A percentile compares a stretch with the other conserved stretches of the same genome.
Evolutionary conservation across 1,284 basidiomycete species (phyloP).

Genomic region (Pseudozyma sp.): DNA sequence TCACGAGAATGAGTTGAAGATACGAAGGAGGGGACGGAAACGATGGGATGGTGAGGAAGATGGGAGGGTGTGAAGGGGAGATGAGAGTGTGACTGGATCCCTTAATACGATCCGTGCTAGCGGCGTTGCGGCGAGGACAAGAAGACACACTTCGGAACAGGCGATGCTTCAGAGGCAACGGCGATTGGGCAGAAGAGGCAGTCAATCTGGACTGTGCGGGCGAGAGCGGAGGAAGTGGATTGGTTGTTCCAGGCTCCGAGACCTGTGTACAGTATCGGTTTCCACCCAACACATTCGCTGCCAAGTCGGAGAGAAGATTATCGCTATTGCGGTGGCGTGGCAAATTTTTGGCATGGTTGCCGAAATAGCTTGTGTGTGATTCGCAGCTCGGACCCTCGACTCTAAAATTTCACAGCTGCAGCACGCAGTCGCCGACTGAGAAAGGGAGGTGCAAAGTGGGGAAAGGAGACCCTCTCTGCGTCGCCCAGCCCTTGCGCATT

Average conservation of each 20-base stretch:
- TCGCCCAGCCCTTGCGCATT: not conserved
- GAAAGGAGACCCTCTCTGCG: not conserved
- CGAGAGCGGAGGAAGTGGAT: not conserved
- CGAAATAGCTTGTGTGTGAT: not conserved
- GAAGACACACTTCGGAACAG: not conserved
- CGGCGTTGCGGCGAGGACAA: not conserved
- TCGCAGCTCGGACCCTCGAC: not conserved
- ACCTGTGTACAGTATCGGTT: too few relatives aligned
- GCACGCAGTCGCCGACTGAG: not conserved
- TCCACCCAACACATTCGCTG: not conserved
- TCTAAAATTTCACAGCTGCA: not conserved
- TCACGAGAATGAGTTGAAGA: not conserved
- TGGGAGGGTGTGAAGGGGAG: not conserved
- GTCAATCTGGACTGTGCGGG: not conserved
- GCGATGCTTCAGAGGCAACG: not conserved
- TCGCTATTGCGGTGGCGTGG: conserved; percentile 1
- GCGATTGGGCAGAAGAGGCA: too few relatives aligned
- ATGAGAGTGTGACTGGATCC: not conserved
- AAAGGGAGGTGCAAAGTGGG: not conserved
- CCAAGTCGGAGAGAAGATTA: not conserved
- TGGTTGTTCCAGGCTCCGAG: too few relatives aligned
- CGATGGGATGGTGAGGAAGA: conserved; percentile 15
- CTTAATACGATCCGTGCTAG: conserved; percentile 18
- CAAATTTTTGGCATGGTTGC: conserved; percentile 2
- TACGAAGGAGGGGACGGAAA: not conserved